Evolutionary conservation across 2,329 filamentous ascomycete species (phyloP).

Genomic region (Sclerotinia subarctica): DNA sequence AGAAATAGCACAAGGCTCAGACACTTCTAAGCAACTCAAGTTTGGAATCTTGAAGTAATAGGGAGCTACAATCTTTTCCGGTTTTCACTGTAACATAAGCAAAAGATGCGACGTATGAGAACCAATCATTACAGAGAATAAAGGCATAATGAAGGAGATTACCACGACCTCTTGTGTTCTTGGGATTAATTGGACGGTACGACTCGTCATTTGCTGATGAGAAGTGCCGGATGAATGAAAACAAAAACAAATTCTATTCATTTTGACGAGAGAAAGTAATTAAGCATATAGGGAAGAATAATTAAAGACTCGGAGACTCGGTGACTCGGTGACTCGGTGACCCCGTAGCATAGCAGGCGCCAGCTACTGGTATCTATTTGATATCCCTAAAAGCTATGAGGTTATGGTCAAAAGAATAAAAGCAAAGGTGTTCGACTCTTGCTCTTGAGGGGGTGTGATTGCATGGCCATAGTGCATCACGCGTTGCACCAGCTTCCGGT

Average conservation of each 20-base stretch:
- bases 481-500: not conserved
- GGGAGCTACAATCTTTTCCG: not conserved
- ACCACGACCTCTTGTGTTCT: not conserved
- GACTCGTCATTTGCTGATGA: not conserved
- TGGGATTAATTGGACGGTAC: not conserved
- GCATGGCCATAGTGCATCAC: not conserved
- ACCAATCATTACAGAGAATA: not conserved
- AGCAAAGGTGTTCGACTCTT: not conserved
- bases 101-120: not conserved
- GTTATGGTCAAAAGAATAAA: not conserved
- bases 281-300: not conserved
- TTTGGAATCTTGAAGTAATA: not conserved
- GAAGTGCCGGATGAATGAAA: not conserved
- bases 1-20: not conserved
- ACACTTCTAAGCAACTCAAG: not conserved
- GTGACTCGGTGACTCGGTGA: no score
- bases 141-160: not conserved
- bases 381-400: no score
- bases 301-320: no score
- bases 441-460: not conserved
- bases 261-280: not conserved
- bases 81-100: no score
- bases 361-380: not conserved
- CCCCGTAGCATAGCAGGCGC: no score
- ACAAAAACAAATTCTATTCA: not conserved